phyloP scores from a whole-genome alignment of 371 early-diverging fungal genomes.

The Mucor saturninus region DNA sequence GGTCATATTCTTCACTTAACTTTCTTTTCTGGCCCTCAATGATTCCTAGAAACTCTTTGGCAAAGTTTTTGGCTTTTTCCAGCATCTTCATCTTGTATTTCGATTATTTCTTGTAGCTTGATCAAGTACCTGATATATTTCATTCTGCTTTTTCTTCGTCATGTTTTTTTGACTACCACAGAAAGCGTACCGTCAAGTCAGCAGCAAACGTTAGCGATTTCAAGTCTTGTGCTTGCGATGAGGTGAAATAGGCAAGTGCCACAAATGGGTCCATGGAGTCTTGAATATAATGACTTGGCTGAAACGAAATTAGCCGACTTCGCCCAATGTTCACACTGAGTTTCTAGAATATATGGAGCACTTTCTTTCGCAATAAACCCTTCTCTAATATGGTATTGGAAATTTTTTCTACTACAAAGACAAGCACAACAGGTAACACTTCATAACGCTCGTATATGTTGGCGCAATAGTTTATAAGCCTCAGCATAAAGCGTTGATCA shows the following conservation, averaged over 20 bases:
- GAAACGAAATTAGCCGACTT: conserved; percentile 19
- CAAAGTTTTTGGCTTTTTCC: conserved; percentile 14
- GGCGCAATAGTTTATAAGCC: conserved; percentile 21
- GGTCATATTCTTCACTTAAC: conserved; percentile 10
- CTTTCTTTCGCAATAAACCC: conserved; percentile 15
- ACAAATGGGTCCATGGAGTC: conserved; percentile 14
- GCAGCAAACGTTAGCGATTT: conserved; percentile 12
- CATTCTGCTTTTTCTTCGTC: conserved; percentile 8
- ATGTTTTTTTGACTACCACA: conserved; percentile 7
- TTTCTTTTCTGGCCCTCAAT: conserved; percentile 19
- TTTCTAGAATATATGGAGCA: conserved; percentile 21
- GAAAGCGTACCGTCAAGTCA: conserved; percentile 17
- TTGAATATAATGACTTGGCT: conserved; percentile 18
- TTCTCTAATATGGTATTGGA: conserved; percentile 23
- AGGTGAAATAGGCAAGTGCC: conserved; percentile 17
- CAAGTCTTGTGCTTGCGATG: conserved; percentile 18
- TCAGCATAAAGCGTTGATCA: conserved; percentile 25
- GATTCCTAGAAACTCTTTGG: conserved; percentile 15
- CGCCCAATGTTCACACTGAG: conserved; percentile 16
- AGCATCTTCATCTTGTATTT: conserved; percentile 12
- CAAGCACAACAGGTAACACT: conserved; percentile 21
- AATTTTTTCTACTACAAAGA: conserved; percentile 22
- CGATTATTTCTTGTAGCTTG: conserved; percentile 16
- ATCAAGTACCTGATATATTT: conserved; percentile 12
- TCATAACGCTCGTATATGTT: conserved; percentile 17